Conservation (phyloP, 106 monocot genomes). For the Platanthera zijinensis region DNA sequence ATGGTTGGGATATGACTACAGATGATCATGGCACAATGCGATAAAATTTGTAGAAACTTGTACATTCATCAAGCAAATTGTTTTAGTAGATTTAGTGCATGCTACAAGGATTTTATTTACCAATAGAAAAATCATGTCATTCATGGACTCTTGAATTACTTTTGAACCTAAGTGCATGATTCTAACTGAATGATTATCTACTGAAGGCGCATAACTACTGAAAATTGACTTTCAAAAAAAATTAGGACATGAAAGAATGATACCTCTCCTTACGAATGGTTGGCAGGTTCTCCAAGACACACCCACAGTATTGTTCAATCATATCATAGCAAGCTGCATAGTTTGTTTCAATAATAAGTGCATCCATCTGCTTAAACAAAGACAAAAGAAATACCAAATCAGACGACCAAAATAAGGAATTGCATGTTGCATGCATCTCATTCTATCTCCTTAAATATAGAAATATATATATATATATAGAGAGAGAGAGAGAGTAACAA, state of each 20-base stretch:
- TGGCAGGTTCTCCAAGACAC: slow-evolving; percentile 34
- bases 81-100: background rate
- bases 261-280: slow-evolving; percentile 62
- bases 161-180: background rate
- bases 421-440: background rate
- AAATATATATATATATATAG: too few species aligned
- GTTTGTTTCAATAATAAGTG: slow-evolving; percentile 53
- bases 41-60: background rate
- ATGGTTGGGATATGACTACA: background rate
- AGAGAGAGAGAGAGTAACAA: too few species aligned
- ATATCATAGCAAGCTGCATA: slow-evolving; percentile 63
- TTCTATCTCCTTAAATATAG: too few species aligned
- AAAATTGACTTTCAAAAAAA: background rate
- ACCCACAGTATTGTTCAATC: slow-evolving; percentile 52
- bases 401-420: background rate
- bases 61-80: background rate
- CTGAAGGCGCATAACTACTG: background rate
- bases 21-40: background rate
- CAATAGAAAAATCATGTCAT: background rate
- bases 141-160: background rate
- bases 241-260: background rate
- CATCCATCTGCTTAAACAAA: slow-evolving; percentile 54
- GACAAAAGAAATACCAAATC: background rate
- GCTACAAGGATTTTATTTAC: background rate
- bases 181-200: background rate